Evolutionary conservation across 169 alveolate genomes (phyloP), one percentile per base, ranked within the genome.

Genomic region (Plasmodium ovale): DNA sequence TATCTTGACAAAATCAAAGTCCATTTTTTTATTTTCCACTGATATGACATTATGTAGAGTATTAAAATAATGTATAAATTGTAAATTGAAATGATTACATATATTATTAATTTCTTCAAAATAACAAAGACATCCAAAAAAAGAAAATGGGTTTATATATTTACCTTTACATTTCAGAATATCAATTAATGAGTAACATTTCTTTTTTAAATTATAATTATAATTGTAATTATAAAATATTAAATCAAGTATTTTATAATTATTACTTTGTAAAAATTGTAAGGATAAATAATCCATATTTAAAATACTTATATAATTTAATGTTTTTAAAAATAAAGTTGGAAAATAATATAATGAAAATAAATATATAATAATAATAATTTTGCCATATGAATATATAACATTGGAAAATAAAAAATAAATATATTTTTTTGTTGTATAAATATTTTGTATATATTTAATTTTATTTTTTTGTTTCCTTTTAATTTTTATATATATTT

Each of bases 101-200:
- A 82, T 51, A 14, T 37, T 42, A 39, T 82, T 37, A 10, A 82
- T 53, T 0, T 82, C 82, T 19, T 51, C 33, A 33, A 71, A 10
- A 71, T 82, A 82, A 71, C 21, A 82, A 16, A 82, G 27, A 39
- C 73, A 39, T 1, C 90, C 90, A 19, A 82, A 59, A 10, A 82
- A 67, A 29, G 90, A 82, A 82, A 82, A 82, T 21, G 90, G 90
- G 16, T 82, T 82, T 12, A 82, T 37, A 39, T 64, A 39, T 58
- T 39, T 35, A 5, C 90, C 85, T 37, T 44, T 49, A 67, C 64
- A 82, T 44, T 67, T 27, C 62, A 77, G 19, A 23, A 77, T 27
- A n/a, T 82, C 65, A 58, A 82, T 35, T 25, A 68, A 3, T 14
- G 33, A 27, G 31, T 54, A 35, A 37, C 19, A 9, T 29, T 12